Conservation (phyloP, 257 asterid genomes). For the Przewalskia tangutica region DNA sequence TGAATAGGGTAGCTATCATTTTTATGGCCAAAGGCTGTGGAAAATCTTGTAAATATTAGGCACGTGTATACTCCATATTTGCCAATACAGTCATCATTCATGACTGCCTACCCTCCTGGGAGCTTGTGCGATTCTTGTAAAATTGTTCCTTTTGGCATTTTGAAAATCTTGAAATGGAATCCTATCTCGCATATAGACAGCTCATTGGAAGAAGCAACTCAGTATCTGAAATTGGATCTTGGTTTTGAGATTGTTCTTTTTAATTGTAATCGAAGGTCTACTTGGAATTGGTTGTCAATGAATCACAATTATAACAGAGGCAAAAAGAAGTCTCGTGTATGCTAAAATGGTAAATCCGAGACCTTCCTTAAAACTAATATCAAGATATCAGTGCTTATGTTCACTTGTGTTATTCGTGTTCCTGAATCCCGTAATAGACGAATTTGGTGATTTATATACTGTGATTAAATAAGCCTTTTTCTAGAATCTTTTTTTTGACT, state of each 20-base stretch:
- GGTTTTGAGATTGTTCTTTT: neutral
- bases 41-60: slow-evolving; percentile 32
- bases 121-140: slow-evolving; percentile 18
- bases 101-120: slow-evolving; percentile 2
- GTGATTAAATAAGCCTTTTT: neutral
- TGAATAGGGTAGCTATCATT: slow-evolving; percentile 35
- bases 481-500: neutral
- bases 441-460: neutral
- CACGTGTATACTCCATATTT: neutral
- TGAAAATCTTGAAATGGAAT: neutral
- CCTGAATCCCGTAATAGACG: neutral
- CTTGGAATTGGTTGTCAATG: neutral
- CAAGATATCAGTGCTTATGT: neutral
- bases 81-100: neutral
- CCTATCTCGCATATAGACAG: neutral
- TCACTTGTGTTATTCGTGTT: neutral
- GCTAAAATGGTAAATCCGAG: neutral
- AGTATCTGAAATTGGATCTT: neutral
- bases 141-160: neutral
- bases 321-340: no score
- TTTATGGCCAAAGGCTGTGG: slow-evolving; percentile 83
- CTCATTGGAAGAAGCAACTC: neutral
- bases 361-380: neutral
- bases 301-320: neutral
- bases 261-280: neutral